Evolutionary conservation across 495 filamentous ascomycete genomes (phyloP).

Genomic region (Platismatia glauca): DNA sequence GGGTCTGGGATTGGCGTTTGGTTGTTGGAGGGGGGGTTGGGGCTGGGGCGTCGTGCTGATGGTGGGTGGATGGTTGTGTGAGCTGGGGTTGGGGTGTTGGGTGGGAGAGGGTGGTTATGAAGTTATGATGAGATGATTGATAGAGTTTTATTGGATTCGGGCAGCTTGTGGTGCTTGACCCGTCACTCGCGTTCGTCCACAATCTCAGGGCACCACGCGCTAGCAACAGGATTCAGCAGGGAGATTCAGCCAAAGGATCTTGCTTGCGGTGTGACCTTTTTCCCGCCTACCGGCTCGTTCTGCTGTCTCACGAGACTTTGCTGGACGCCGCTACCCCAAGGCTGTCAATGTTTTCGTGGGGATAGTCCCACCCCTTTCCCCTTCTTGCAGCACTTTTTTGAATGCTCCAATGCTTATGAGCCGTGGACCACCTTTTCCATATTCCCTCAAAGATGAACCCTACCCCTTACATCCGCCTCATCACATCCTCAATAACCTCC

Average conservation of each 20-base stretch:
- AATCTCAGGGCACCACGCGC: neutral
- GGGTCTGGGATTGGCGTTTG: no score
- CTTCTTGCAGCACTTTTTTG: neutral
- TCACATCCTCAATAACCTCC: conserved; percentile 81
- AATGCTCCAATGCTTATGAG: neutral
- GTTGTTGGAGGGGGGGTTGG: neutral
- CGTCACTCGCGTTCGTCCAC: neutral
- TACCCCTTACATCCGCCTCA: conserved; percentile 6
- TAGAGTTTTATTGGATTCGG: neutral
- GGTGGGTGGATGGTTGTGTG: neutral
- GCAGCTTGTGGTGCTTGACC: neutral
- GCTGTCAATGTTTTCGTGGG: neutral
- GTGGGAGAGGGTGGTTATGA: no score
- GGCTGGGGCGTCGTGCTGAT: neutral
- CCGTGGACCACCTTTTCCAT: neutral
- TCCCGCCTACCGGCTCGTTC: neutral
- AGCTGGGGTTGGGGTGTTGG: neutral
- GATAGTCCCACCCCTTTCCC: neutral
- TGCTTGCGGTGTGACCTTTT: neutral
- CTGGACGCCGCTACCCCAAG: neutral
- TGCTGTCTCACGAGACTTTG: neutral
- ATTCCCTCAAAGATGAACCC: neutral
- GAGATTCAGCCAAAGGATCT: neutral
- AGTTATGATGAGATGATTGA: neutral
- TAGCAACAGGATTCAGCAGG: neutral